These are phyloP conservation scores for Chaetomiaceae sp. DNA, from an alignment of 2,329 filamentous ascomycete genomes.

Conservation along the genomic window DNA sequence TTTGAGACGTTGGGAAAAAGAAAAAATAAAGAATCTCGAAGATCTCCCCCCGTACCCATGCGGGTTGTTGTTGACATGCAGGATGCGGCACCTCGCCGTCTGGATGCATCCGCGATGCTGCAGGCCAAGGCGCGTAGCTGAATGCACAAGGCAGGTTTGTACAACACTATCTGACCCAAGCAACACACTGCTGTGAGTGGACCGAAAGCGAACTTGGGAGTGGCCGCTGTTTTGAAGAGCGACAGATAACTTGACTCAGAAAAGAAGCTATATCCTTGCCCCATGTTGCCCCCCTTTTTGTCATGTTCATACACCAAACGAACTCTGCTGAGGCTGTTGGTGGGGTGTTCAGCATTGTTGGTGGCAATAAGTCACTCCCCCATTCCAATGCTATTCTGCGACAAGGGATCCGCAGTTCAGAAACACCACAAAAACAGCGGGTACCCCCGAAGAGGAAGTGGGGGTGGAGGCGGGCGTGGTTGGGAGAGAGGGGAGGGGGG, in stretches of 20 bases:
- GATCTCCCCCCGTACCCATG: neutral
- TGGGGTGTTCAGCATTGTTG: neutral
- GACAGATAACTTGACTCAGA: too few species aligned
- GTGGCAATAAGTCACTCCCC: neutral
- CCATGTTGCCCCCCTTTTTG: neutral
- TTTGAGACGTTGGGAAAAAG: neutral
- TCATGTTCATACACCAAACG: neutral
- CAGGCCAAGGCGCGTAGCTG: constrained; percentile 11
- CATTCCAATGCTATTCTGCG: constrained; percentile 25
- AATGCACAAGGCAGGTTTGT: too few species aligned
- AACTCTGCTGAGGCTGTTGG: neutral
- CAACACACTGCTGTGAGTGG: too few species aligned
- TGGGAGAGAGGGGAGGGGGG: neutral
- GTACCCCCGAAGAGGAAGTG: too few species aligned
- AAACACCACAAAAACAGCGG: constrained; percentile 27
- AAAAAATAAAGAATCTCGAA: neutral
- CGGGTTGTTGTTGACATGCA: neutral
- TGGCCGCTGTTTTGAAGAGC: too few species aligned
- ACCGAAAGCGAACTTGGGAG: too few species aligned
- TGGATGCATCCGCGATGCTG: constrained; percentile 4
- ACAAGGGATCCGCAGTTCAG: constrained; percentile 32
- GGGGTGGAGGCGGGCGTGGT: neutral
- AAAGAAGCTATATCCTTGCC: too few species aligned
- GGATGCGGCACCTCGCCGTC: constrained; percentile 2
- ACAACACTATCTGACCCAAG: too few species aligned